These are phyloP conservation scores for Strigomonas oncopelti DNA, from an alignment of 208 protist species.

Conservation along the genomic window DNA sequence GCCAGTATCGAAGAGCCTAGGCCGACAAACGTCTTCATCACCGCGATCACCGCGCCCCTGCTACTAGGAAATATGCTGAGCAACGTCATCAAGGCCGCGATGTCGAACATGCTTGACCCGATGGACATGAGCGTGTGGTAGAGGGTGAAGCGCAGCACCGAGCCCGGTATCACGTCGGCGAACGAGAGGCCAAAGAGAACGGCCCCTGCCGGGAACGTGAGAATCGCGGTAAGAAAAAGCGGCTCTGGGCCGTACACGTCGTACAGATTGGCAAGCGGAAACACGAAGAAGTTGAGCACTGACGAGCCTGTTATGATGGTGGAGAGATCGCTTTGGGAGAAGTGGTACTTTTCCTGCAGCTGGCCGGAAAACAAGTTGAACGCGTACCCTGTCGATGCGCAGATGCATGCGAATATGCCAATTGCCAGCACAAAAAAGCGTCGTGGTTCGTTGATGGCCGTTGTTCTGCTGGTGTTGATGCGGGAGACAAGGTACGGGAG, in stretches of 20 bases:
- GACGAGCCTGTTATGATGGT: slow-evolving; percentile 62
- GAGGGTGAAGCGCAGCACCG: slow-evolving; percentile 44
- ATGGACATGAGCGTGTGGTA: slow-evolving; percentile 46
- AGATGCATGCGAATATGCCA: slow-evolving; percentile 38
- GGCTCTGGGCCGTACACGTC: slow-evolving; percentile 71
- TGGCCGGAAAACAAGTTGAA: slow-evolving; percentile 78
- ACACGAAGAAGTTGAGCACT: slow-evolving; percentile 41
- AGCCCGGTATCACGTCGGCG: slow-evolving; percentile 42
- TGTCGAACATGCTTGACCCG: slow-evolving; percentile 66
- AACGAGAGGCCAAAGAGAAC: slow-evolving; percentile 67
- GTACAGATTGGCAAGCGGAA: slow-evolving; percentile 61
- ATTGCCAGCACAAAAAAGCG: slow-evolving; percentile 42
- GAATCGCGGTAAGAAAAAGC: slow-evolving; percentile 56
- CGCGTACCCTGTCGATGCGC: slow-evolving; percentile 57
- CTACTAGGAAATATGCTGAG: slow-evolving; percentile 78
- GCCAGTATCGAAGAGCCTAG: slow-evolving; percentile 81
- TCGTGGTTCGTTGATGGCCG: slow-evolving; percentile 26
- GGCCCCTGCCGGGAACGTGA: slow-evolving; percentile 40
- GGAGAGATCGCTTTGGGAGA: slow-evolving; percentile 69
- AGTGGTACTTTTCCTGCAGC: slow-evolving; percentile 65
- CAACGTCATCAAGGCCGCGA: slow-evolving; percentile 70
- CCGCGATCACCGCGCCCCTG: slow-evolving; percentile 69
- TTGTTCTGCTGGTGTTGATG: not conserved
- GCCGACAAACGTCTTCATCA: slow-evolving; percentile 85
- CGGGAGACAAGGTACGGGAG: slow-evolving; percentile 20